Conservation (phyloP, 257 asterid species). For the Nicotiana knightiana region DNA sequence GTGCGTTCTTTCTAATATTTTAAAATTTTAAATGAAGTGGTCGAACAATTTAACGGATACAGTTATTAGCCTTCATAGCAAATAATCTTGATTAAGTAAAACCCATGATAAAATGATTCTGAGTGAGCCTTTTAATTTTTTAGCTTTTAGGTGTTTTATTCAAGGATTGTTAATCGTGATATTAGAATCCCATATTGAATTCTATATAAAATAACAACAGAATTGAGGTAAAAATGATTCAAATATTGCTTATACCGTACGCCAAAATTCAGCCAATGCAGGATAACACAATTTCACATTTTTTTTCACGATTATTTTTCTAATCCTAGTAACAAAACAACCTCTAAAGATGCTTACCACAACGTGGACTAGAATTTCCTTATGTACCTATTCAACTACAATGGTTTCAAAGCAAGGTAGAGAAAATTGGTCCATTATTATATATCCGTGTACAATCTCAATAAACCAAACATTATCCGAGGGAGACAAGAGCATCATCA, state of each 20-base stretch:
- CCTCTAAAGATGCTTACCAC: background rate
- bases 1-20: too few species aligned
- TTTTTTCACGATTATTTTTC: background rate
- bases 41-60: background rate
- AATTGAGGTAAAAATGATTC: background rate
- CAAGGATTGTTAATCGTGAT: background rate
- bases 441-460: background rate
- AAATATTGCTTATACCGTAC: background rate
- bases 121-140: background rate
- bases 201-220: background rate
- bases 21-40: too few species aligned
- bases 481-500: background rate
- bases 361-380: background rate
- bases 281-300: background rate
- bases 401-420: background rate
- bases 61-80: background rate
- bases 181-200: background rate
- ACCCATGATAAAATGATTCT: background rate
- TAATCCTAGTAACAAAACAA: background rate
- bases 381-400: background rate
- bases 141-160: background rate
- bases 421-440: background rate
- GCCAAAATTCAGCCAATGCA: background rate
- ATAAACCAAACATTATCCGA: background rate
- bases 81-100: background rate